phyloP scores from a whole-genome alignment of 495 filamentous ascomycete genomes.

The Stereocaulon alpinum region DNA sequence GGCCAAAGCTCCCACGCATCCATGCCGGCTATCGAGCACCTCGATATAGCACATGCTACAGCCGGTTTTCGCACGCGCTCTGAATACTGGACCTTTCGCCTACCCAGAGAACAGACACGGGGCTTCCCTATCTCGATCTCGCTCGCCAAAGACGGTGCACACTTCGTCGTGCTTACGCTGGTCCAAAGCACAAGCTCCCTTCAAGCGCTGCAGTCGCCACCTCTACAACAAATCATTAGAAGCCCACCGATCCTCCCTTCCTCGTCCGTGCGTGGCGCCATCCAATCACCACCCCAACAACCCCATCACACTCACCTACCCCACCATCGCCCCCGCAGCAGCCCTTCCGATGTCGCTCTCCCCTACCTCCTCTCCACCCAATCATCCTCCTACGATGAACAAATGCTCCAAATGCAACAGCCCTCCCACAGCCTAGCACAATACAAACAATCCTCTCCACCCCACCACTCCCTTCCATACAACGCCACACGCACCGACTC shows the following conservation, averaged over 20 bases:
- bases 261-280: constrained; percentile 11
- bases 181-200: constrained; percentile 19
- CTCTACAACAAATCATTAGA: constrained; percentile 9
- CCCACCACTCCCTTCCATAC: constrained; percentile 18
- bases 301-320: constrained; percentile 7
- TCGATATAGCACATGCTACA: constrained; percentile 22
- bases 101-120: constrained; percentile 21
- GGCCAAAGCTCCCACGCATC: constrained; percentile 16
- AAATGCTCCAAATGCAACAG: constrained; percentile 15
- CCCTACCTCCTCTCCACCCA: constrained; percentile 14
- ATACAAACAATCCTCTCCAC: constrained; percentile 20
- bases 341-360: constrained; percentile 14
- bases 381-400: constrained; percentile 10
- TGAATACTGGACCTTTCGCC: constrained; percentile 26
- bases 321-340: constrained; percentile 17
- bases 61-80: constrained; percentile 22
- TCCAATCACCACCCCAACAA: constrained; percentile 16
- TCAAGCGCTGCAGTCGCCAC: constrained; percentile 17
- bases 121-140: constrained; percentile 25
- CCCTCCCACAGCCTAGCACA: constrained; percentile 20
- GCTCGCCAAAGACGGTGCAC: constrained; percentile 16
- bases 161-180: constrained; percentile 24
- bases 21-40: constrained; percentile 23
- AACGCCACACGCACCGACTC: constrained; percentile 16
- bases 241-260: constrained; percentile 14